These are phyloP conservation scores for Colletotrichum cuscutae DNA, from an alignment of 2,329 filamentous ascomycete genomes.

Conservation along the genomic window DNA sequence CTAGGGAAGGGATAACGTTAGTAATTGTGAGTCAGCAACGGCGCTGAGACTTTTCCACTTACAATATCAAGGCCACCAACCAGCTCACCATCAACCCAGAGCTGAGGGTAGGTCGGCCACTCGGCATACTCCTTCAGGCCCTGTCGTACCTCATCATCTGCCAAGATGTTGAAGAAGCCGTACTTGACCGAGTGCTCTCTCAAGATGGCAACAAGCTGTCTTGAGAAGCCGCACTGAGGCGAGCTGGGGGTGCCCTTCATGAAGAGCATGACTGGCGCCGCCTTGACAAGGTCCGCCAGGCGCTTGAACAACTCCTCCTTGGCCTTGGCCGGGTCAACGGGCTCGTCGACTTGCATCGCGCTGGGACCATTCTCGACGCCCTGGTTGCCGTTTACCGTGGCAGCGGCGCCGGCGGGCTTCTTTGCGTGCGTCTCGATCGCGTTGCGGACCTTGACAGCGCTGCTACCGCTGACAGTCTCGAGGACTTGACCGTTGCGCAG, in stretches of 20 bases:
- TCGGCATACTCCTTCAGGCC: slow-evolving; percentile 98
- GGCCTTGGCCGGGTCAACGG: slow-evolving; percentile 57
- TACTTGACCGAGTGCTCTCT: slow-evolving; percentile 94
- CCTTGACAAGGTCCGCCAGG: slow-evolving; percentile 87
- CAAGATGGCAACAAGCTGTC: slow-evolving; percentile 87
- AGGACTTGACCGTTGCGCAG: slow-evolving; percentile 79
- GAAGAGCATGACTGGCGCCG: slow-evolving; percentile 97
- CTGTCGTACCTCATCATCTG: slow-evolving; percentile 96
- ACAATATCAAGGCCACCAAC: slow-evolving; percentile 97
- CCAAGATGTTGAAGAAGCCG: slow-evolving; percentile 98
- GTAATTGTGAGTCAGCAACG: neutral
- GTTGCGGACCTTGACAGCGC: slow-evolving; percentile 83
- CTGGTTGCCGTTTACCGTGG: slow-evolving; percentile 48
- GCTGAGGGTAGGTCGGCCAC: slow-evolving; percentile 96
- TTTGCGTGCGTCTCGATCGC: slow-evolving; percentile 87
- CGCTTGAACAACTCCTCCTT: slow-evolving; percentile 89
- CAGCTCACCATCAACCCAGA: slow-evolving; percentile 91
- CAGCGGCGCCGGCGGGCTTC: slow-evolving; percentile 51
- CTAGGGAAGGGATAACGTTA: slow-evolving; percentile 54
- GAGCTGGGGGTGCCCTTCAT: slow-evolving; percentile 95
- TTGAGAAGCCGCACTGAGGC: slow-evolving; percentile 92
- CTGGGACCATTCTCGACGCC: slow-evolving; percentile 39
- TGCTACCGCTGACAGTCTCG: slow-evolving; percentile 89
- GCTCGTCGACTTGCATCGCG: slow-evolving; percentile 41
- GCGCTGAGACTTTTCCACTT: slow-evolving; percentile 52